These are phyloP conservation scores for Prunus dulcis DNA, from an alignment of 306 rosid species.

Conservation along the genomic window DNA sequence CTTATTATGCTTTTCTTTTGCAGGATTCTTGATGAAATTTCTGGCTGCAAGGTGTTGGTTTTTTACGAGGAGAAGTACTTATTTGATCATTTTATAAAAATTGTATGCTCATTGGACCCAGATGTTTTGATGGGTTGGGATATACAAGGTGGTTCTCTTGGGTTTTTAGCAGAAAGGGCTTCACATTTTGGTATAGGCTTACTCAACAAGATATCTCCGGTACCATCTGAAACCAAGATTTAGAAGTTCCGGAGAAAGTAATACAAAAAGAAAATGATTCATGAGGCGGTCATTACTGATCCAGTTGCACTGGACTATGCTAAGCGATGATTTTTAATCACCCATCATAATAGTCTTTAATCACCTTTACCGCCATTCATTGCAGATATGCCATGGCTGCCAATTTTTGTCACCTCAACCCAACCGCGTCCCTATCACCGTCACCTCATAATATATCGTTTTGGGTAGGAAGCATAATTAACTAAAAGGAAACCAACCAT, in stretches of 20 bases:
- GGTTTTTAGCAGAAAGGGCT: slow-evolving; percentile 91
- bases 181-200: slow-evolving; percentile 70
- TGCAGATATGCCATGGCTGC: no score
- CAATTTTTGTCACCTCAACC: no score
- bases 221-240: slow-evolving; percentile 57
- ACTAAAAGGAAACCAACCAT: no score
- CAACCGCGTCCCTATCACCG: no score
- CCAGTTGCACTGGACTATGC: slow-evolving; percentile 11
- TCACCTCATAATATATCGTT: no score
- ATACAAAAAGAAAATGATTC: slow-evolving; percentile 32
- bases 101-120: slow-evolving; percentile 65
- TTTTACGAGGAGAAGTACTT: slow-evolving; percentile 63
- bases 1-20: slow-evolving; percentile 27
- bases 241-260: slow-evolving; percentile 37
- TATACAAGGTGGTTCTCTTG: slow-evolving; percentile 89
- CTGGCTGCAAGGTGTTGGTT: slow-evolving; percentile 52
- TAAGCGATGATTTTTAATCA: no score
- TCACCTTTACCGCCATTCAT: no score
- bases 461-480: no score
- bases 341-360: no score
- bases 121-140: slow-evolving; percentile 95
- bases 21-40: slow-evolving; percentile 70
- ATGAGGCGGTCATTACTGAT: slow-evolving; percentile 48
- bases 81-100: slow-evolving; percentile 60
- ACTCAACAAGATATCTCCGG: slow-evolving; percentile 71